phyloP scores from a whole-genome alignment of 331 rosid genomes.

The Quercus tomentella region DNA sequence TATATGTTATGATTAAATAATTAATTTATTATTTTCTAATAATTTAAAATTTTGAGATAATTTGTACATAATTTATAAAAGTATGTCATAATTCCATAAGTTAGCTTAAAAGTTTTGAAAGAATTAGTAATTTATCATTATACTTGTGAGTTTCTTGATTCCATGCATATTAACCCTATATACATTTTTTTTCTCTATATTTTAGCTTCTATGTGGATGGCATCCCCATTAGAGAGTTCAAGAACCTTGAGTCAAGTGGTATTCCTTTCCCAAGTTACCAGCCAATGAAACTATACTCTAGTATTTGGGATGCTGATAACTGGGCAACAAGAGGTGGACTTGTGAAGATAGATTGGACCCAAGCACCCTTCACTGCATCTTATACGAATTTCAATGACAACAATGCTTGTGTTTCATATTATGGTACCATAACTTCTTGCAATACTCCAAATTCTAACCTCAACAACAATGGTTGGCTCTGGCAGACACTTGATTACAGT shows the following conservation, averaged over 20 bases:
- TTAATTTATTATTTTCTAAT: too few species aligned
- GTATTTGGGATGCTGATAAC: slow-evolving; percentile 70
- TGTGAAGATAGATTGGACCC: slow-evolving; percentile 61
- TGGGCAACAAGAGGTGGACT: slow-evolving; percentile 95
- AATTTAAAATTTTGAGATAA: too few species aligned
- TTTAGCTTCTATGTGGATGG: slow-evolving; percentile 17
- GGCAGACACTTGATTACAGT: slow-evolving; percentile 33
- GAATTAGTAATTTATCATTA: too few species aligned
- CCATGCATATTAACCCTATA: neutral
- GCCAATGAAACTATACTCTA: slow-evolving; percentile 51
- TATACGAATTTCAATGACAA: slow-evolving; percentile 32
- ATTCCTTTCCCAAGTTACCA: slow-evolving; percentile 22
- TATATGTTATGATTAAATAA: too few species aligned
- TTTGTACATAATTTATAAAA: too few species aligned
- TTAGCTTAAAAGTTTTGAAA: too few species aligned
- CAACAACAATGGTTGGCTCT: slow-evolving; percentile 31
- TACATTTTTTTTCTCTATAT: neutral
- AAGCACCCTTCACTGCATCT: slow-evolving; percentile 62
- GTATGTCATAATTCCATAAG: too few species aligned
- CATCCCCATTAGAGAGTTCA: slow-evolving; percentile 31
- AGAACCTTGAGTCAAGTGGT: slow-evolving; percentile 16
- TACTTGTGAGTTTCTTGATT: too few species aligned
- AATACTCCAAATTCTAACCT: slow-evolving; percentile 21
- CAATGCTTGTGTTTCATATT: slow-evolving; percentile 51
- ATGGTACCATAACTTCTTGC: slow-evolving; percentile 46